Conservation (phyloP, 768 basidiomycete genomes). For the Panaeolus papilionaceus region DNA sequence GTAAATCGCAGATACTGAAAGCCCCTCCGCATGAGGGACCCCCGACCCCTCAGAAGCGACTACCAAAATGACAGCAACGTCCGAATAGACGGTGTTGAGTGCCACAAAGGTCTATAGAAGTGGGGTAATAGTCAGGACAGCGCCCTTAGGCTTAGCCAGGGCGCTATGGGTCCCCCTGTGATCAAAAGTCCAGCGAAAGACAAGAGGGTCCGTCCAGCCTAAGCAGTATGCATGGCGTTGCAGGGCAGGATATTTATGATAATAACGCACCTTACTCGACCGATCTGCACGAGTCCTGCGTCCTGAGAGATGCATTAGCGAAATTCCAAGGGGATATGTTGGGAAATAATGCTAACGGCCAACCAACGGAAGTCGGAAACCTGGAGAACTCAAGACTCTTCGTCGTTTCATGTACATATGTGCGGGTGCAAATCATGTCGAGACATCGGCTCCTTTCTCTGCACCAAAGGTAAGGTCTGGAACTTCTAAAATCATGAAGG, state of each 20-base stretch:
- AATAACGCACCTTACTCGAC: not conserved
- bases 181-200: not conserved
- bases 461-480: not conserved
- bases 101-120: not conserved
- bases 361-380: too few relatives aligned
- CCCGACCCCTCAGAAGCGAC: not conserved
- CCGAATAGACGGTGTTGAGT: not conserved
- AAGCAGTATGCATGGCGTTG: not conserved
- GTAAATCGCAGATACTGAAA: not conserved
- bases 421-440: not conserved
- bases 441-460: not conserved
- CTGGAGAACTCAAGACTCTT: too few relatives aligned
- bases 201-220: not conserved
- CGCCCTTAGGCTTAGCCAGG: not conserved
- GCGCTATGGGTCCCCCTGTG: not conserved
- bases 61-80: not conserved
- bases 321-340: constrained; percentile 8
- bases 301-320: not conserved
- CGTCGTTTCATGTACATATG: not conserved
- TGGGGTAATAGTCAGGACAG: not conserved
- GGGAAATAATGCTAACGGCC: not conserved
- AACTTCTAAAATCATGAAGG: not conserved
- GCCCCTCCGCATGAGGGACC: not conserved
- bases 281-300: not conserved
- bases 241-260: not conserved